Evolutionary conservation across 352 stramenopile species (phyloP), one percentile per base, ranked within the genome.

Genomic region (Phytopythium delawarense): DNA sequence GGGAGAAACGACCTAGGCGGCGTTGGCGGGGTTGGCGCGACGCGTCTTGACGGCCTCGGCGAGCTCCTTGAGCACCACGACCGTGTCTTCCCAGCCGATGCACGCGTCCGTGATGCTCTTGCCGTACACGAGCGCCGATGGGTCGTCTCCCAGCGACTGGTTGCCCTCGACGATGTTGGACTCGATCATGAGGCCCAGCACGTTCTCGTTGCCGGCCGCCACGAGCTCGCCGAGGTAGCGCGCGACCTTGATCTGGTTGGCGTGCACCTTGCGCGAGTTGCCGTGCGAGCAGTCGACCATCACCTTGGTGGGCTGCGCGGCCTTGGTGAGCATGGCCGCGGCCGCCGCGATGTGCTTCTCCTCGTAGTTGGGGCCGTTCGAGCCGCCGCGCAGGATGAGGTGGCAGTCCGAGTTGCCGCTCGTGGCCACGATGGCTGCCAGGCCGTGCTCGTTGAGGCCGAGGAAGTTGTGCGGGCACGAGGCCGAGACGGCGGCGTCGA

Each of bases 221-320:
- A 96, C 71, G 35, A 92, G 67, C 16, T 76, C 67, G 5, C 79
- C 78, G 20, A 96, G 34, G 71, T 94, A 88, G 48, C 64, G 74
- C 20, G 81, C 69, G 34, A 96, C 87, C 61, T 91, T 89, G 48
- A 84, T 68, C 66, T 96, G 87, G 74, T 96, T 96, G 32, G 73
- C 62, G 71, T 94, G 87, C 51, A 86, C 61, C 70, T 95, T 95
- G 64, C 82, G 76, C 49, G 82, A 92, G 77, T 96, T 96, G 62
- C 87, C 87, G 71, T 96, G 87, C 52, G 82, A 94, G 76, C 87
- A 94, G 72, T 96, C 87, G 50, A 96, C 71, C 87, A 96, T 94
- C 74, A 96, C 76, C 66, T 91, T 91, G 39, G 68, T 71, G 12
- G 76, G 69, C 57, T 91, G 81, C 58, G 86, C 76, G 50, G 80